Evolutionary conservation across 2,329 filamentous ascomycete genomes (phyloP).

Genomic region (Calonectria crousiana): DNA sequence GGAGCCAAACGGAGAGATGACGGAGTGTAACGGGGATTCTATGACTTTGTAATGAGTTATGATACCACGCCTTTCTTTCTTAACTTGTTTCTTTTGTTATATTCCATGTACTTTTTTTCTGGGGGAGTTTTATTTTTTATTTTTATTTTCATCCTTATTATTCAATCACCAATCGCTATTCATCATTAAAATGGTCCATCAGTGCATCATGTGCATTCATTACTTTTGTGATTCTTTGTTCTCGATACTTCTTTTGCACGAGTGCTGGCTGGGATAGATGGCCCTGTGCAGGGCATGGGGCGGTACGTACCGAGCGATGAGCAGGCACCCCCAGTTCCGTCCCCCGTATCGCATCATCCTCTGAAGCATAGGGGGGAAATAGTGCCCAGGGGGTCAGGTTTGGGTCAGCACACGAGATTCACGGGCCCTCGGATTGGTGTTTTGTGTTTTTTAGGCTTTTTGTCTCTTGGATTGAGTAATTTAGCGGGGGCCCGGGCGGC

Average conservation of each 20-base stretch:
- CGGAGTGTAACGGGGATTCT: conserved; percentile 29
- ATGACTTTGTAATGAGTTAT: conserved; percentile 47
- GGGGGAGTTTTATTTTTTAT: conserved; percentile 9
- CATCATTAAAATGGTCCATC: neutral
- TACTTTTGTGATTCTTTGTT: neutral
- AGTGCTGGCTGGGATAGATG: neutral
- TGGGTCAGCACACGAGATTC: conserved; percentile 17
- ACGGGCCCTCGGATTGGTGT: conserved; percentile 10
- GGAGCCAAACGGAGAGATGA: conserved; percentile 1
- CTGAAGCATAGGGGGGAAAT: too few relatives aligned
- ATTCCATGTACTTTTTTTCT: conserved; percentile 32
- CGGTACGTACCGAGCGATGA: neutral
- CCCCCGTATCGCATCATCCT: neutral
- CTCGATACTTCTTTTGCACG: neutral
- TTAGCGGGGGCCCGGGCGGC: neutral
- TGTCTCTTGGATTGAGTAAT: neutral
- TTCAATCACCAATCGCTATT: neutral
- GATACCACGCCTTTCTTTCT: conserved; percentile 37
- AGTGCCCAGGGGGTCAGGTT: conserved; percentile 1
- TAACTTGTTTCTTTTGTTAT: conserved; percentile 30
- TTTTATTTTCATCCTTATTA: too few relatives aligned
- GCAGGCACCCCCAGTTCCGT: neutral
- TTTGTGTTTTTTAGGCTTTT: neutral
- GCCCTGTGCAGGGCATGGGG: neutral
- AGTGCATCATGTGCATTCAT: neutral